These are phyloP conservation scores for Curvularia sp. DNA, from an alignment of 2,329 filamentous ascomycete genomes.

Conservation along the genomic window DNA sequence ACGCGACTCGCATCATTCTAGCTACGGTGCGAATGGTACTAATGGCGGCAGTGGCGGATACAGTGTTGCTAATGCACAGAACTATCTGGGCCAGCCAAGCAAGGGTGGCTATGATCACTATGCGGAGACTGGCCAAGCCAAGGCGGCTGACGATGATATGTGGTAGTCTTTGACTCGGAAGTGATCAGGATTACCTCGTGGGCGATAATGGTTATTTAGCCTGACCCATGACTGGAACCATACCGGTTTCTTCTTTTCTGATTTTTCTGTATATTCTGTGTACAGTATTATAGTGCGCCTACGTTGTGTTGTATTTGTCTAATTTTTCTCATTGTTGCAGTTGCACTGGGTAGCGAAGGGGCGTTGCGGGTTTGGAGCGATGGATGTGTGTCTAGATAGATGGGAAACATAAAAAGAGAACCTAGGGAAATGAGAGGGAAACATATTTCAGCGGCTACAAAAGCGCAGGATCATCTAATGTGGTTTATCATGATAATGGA, in stretches of 20 bases:
- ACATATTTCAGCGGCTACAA: not conserved
- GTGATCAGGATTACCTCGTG: no score
- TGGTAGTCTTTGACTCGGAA: conserved; percentile 38
- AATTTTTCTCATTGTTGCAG: not conserved
- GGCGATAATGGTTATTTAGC: conserved; percentile 7
- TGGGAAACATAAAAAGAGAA: not conserved
- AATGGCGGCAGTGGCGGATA: conserved; percentile 36
- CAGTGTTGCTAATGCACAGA: conserved; percentile 48
- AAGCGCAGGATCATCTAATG: not conserved
- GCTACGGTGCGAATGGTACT: conserved; percentile 34
- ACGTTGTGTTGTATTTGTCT: conserved; percentile 1
- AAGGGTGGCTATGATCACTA: conserved; percentile 37
- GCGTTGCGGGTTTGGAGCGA: not conserved
- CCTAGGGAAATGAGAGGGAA: not conserved
- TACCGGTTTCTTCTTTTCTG: not conserved
- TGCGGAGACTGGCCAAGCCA: conserved; percentile 40
- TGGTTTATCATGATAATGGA: not conserved
- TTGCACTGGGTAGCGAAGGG: not conserved
- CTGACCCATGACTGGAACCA: not conserved
- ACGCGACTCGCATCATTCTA: conserved; percentile 45
- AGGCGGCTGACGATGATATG: conserved; percentile 47
- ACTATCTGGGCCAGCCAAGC: conserved; percentile 43
- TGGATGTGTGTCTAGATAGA: not conserved
- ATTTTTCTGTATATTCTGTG: not conserved
- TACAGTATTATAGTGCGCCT: conserved; percentile 4